Base-by-base conservation (phyloP, 208 protist genomes). In the Leishmania lainsoni region DNA sequence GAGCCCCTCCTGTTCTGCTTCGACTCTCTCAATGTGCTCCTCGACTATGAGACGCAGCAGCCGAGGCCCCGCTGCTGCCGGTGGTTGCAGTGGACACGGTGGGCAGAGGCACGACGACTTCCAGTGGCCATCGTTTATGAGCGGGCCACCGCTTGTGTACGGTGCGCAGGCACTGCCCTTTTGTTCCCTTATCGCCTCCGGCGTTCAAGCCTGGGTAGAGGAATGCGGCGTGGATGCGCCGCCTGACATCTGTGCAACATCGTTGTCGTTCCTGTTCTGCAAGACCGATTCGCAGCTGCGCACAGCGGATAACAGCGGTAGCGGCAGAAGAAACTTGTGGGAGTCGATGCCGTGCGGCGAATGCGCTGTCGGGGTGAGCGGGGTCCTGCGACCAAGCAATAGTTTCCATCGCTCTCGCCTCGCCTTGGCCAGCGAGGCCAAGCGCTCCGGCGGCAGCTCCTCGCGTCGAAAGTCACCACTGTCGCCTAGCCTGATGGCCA, bases 191-290 rank as follows among this genome's bases (percentile, higher is more conserved):
- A n/a, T 42, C 22, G 42, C 68, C 2, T 59, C 52, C n/a, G 59
- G 80, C 45, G n/a, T 69, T 48, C 75, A 35, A 16, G 29, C 9
- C 29, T 84, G 81, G 81, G 77, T 72, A 16, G 65, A 71, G 35
- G 81, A 84, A 12, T 39, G n/a, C 26, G 63, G 66, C 39, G 75
- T 84, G 6, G 81, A 84, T 52, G 75, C 71, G 20, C 74, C 75
- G 69, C 32, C 80, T 45, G 81, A 84, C 16, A 54, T 63, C 68
- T 76, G 68, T 42, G 32, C 2, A 52, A 80, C 48, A 39, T 29
- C 42, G 45, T 1, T 51, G 26, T 75, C 75, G 5, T 59, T 45
- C 10, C 12, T 48, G 49, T 54, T 59, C 45, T 49, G 45, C 12
- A 84, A 72, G 20, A 59, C 75, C 17, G 81, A 80, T 16, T 71